A percentile compares a stretch with the other conserved stretches of the same genome.
Evolutionary conservation across 495 filamentous ascomycete genomes (phyloP).

Genomic region (Sphaerosporella brunnea): DNA sequence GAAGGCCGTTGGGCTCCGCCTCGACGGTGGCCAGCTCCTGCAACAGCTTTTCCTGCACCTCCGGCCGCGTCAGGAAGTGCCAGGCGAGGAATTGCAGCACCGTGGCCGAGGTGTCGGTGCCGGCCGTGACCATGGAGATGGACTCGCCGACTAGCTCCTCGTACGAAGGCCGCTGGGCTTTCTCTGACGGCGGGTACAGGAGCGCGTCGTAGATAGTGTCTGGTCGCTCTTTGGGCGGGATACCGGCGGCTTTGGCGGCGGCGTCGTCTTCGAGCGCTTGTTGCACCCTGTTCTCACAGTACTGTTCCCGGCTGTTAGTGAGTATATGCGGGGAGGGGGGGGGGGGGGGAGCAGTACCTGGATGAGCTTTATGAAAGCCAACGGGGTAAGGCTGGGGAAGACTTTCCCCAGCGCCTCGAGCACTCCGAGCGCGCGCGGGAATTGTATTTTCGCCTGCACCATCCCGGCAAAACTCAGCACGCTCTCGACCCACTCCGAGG

Average conservation of each 20-base stretch:
- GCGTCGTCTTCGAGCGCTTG: background rate
- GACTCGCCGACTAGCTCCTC: slow-evolving; percentile 10
- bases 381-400: background rate
- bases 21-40: background rate
- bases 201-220: slow-evolving; percentile 1
- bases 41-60: background rate
- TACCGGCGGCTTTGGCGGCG: background rate
- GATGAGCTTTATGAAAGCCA: background rate
- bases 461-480: background rate
- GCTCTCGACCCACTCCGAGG: background rate
- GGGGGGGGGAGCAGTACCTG: background rate
- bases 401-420: background rate
- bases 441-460: background rate
- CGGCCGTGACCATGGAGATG: slow-evolving; percentile 7
- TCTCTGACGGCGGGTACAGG: background rate
- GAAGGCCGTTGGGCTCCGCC: background rate
- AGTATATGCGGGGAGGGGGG: background rate
- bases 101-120: slow-evolving; percentile 7
- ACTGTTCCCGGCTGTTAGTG: background rate
- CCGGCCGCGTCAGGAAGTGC: slow-evolving; percentile 4
- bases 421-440: background rate
- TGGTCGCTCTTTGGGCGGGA: background rate
- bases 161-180: background rate
- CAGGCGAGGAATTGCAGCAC: slow-evolving; percentile 3
- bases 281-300: background rate